A percentile compares a stretch with the other conserved stretches of the same genome.
Evolutionary conservation across 495 filamentous ascomycete genomes (phyloP).

Genomic region (Penicillium simplicissimum): DNA sequence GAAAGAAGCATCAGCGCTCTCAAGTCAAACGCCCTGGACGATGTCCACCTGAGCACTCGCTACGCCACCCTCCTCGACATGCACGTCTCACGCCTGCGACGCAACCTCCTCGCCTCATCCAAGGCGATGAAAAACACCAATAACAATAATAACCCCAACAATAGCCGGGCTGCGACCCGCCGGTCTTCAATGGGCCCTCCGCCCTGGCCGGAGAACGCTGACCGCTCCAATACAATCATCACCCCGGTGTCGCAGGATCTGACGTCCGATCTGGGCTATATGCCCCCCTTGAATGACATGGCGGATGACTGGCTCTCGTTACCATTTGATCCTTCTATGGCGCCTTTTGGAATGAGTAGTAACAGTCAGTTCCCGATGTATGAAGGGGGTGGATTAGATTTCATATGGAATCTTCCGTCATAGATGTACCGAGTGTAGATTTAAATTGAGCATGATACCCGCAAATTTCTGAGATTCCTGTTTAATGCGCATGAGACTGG

Average conservation of each 20-base stretch:
- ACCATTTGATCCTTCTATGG: constrained; percentile 56
- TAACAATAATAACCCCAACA: neutral
- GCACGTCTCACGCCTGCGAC: constrained; percentile 47
- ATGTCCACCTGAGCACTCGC: constrained; percentile 53
- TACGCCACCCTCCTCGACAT: constrained; percentile 53
- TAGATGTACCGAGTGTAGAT: constrained; percentile 19
- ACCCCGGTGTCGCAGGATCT: constrained; percentile 30
- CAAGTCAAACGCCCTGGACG: constrained; percentile 51
- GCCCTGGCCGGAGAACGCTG: constrained; percentile 28
- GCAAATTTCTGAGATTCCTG: neutral
- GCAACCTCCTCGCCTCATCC: constrained; percentile 43
- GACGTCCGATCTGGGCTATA: constrained; percentile 35
- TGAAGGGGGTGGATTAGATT: constrained; percentile 51
- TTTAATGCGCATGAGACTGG: no score
- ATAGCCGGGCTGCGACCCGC: constrained; percentile 25
- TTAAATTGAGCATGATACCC: neutral
- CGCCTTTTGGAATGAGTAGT: constrained; percentile 49
- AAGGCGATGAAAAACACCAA: constrained; percentile 23
- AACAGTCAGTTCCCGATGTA: constrained; percentile 50
- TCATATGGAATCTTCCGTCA: constrained; percentile 53
- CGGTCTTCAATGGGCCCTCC: constrained; percentile 38
- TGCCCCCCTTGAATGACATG: constrained; percentile 40
- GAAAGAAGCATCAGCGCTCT: constrained; percentile 50
- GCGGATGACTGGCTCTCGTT: constrained; percentile 55
- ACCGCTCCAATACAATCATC: constrained; percentile 24